These are phyloP conservation scores for Perkinsela sp. DNA, from an alignment of 208 protist genomes.

Conservation along the genomic window DNA sequence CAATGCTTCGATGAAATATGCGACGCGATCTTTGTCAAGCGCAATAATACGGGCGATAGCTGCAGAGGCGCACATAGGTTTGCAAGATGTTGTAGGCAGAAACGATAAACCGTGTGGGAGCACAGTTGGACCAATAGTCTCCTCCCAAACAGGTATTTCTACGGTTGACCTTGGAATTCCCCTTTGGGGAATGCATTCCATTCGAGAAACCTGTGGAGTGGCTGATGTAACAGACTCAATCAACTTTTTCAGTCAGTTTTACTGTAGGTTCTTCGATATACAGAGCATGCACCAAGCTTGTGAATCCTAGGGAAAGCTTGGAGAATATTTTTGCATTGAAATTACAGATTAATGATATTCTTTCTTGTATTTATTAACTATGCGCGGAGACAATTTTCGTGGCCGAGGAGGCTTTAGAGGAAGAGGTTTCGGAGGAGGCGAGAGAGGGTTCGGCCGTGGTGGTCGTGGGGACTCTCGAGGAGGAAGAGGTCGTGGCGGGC, in stretches of 20 bases:
- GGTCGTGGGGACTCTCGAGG: slow-evolving; percentile 15
- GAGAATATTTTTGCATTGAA: not conserved
- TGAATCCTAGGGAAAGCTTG: not conserved
- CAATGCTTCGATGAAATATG: slow-evolving; percentile 82
- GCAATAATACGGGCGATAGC: slow-evolving; percentile 54
- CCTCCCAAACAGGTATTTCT: slow-evolving; percentile 59
- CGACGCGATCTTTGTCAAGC: slow-evolving; percentile 57
- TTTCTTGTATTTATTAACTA: no score
- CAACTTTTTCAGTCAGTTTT: slow-evolving; percentile 58
- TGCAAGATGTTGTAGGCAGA: slow-evolving; percentile 74
- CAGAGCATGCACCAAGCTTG: not conserved
- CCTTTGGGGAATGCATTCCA: slow-evolving; percentile 83
- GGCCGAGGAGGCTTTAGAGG: slow-evolving; percentile 9
- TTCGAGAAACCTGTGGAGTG: slow-evolving; percentile 77
- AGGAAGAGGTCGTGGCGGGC: slow-evolving; percentile 16
- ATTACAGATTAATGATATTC: not conserved
- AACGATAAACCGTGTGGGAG: slow-evolving; percentile 84
- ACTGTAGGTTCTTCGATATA: slow-evolving; percentile 13
- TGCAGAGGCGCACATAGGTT: slow-evolving; percentile 17
- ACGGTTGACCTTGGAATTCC: slow-evolving; percentile 83
- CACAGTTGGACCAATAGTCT: slow-evolving; percentile 85
- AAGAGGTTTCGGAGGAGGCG: slow-evolving; percentile 10
- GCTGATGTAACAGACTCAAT: slow-evolving; percentile 50
- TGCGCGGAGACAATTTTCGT: no score
- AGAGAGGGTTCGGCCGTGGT: slow-evolving; percentile 13